Evolutionary conservation across 2,329 filamentous ascomycete genomes (phyloP), one percentile per base, ranked within the genome.

Genomic region (Calonectria fujianensis): DNA sequence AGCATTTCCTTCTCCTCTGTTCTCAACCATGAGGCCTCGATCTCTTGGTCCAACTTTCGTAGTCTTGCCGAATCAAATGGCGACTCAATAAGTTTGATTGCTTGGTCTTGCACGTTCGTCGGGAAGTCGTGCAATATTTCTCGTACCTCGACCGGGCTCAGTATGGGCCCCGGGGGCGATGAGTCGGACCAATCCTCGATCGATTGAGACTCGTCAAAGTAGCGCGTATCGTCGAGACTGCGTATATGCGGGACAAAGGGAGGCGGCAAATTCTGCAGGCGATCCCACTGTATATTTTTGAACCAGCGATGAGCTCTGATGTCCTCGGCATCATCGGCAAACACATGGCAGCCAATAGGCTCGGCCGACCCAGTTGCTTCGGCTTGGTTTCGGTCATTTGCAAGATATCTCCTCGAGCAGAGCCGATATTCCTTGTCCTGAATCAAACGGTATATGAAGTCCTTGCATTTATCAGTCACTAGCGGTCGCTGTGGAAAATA

Each of bases 281-380:
- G 90, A 18, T 94, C 91, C 97, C 95, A 98, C 1, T 91, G 90
- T 20, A 97, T 91, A 65, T 92, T 91, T 72, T 89, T 90, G 86
- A 98, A 98, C 90, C 96, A 98, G 14, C 92, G 91, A 85, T 98
- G 97, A 4, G 89, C 86, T 83, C 97, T 98, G 87, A 98, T 97
- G 70, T 98, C 96, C 77, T 94, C 92, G 1, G 95, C 96, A 81
- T 98, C 96, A 75, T 97, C 91, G 0, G 94, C 88, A 80, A 95
- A 96, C 5, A 98, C 96, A 70, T 94, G 93, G 39, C 92, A 88
- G 1, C 86, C 79, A 69, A 80, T 77, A 5, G 77, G 72, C n/a
- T 83, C 82, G 13, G 72, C 76, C 37, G 70, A 73, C 31, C 75
- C 75, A 16, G 74, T 76, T 4, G 70, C 32, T 9, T 82, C 80